Evolutionary conservation across 805 yeast species (phyloP).

Genomic region (Yarrowia divulgata): DNA sequence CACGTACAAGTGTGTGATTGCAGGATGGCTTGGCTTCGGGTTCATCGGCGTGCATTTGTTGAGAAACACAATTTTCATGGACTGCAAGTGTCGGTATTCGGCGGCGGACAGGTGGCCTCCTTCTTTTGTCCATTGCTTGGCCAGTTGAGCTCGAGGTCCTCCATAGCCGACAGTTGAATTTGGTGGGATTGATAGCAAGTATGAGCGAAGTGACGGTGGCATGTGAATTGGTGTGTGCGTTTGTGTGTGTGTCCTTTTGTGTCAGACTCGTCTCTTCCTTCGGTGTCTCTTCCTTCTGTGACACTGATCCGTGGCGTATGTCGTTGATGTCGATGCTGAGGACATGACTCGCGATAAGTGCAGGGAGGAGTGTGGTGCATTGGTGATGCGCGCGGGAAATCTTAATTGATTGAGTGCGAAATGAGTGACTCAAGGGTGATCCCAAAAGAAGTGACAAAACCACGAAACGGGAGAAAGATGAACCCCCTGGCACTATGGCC

Average conservation of each 20-base stretch:
- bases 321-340: too few species aligned
- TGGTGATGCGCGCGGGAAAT: background rate
- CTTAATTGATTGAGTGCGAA: background rate
- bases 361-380: background rate
- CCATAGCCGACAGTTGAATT: constrained; percentile 3
- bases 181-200: constrained; percentile 12
- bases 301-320: too few species aligned
- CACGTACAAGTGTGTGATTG: constrained; percentile 9
- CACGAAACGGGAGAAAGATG: too few species aligned
- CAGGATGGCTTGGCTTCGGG: background rate
- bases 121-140: constrained; percentile 8
- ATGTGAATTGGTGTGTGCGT: too few species aligned
- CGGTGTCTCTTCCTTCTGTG: too few species aligned
- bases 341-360: too few species aligned
- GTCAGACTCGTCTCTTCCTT: too few species aligned
- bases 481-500: too few species aligned
- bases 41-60: constrained; percentile 10
- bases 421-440: too few species aligned
- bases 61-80: constrained; percentile 10
- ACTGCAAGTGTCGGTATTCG: constrained; percentile 24
- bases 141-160: constrained; percentile 2
- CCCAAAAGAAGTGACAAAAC: too few species aligned
- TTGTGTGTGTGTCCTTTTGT: too few species aligned
- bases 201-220: background rate
- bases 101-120: constrained; percentile 9